phyloP scores from a whole-genome alignment of 208 protist species.

The Vickermania ingenoplastis region DNA sequence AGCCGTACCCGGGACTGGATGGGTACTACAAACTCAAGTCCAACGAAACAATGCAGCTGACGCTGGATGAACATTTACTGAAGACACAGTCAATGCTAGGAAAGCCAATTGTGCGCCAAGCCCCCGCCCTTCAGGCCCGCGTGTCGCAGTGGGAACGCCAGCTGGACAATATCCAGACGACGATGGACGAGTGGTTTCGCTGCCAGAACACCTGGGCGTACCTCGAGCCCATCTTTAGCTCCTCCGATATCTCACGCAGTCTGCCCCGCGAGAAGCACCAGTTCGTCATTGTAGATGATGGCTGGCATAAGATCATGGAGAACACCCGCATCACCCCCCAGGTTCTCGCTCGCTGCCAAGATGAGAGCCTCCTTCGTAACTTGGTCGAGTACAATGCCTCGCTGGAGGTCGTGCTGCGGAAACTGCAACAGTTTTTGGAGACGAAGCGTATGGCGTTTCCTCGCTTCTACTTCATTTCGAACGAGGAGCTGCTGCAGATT shows the following conservation, averaged over 20 bases:
- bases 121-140: constrained; percentile 79
- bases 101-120: constrained; percentile 88
- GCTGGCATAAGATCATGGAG: constrained; percentile 92
- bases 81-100: constrained; percentile 94
- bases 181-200: constrained; percentile 94
- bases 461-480: constrained; percentile 97
- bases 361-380: constrained; percentile 87
- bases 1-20: constrained; percentile 55
- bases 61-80: constrained; percentile 94
- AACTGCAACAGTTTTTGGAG: constrained; percentile 97
- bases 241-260: constrained; percentile 93
- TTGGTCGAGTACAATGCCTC: constrained; percentile 89
- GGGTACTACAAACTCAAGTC: constrained; percentile 91
- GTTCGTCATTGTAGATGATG: constrained; percentile 90
- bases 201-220: constrained; percentile 95
- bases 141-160: constrained; percentile 89
- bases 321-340: constrained; percentile 71
- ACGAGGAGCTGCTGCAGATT: constrained; percentile 94
- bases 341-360: constrained; percentile 82
- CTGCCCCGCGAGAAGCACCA: constrained; percentile 93
- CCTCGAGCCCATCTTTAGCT: constrained; percentile 95
- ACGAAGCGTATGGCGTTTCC: constrained; percentile 96
- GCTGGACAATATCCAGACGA: constrained; percentile 89
- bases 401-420: constrained; percentile 94
- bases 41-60: constrained; percentile 89